A percentile compares a stretch with the other conserved stretches of the same genome.
These are phyloP conservation scores for Ramalina peruviana DNA, from an alignment of 495 filamentous ascomycete species.

Conservation along the genomic window DNA sequence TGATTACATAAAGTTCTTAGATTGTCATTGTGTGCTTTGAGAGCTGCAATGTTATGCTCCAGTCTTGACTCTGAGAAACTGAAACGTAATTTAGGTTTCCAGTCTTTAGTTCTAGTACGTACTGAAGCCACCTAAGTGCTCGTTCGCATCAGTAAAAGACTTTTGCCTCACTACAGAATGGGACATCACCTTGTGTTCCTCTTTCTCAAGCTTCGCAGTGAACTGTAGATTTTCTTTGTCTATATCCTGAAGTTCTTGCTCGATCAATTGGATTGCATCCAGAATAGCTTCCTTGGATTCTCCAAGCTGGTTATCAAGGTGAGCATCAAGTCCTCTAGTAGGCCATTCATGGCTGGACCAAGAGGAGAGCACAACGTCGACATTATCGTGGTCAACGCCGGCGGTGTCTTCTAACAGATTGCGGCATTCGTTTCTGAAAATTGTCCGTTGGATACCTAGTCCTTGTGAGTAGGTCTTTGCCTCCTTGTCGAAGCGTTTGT, in stretches of 20 bases:
- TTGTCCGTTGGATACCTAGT: constrained; percentile 4
- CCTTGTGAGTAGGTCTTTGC: background rate
- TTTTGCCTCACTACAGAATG: too few species aligned
- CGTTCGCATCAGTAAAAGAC: too few species aligned
- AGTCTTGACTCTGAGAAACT: constrained; percentile 14
- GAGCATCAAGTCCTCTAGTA: background rate
- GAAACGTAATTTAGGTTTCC: constrained; percentile 13
- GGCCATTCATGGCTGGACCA: background rate
- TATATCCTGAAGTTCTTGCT: constrained; percentile 11
- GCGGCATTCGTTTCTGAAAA: constrained; percentile 10
- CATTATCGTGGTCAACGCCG: background rate
- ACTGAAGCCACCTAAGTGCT: too few species aligned
- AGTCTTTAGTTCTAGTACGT: background rate
- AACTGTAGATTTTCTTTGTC: constrained; percentile 12
- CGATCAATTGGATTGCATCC: constrained; percentile 8
- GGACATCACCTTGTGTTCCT: background rate
- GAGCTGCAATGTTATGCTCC: background rate
- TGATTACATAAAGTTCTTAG: constrained; percentile 7
- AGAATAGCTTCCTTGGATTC: constrained; percentile 4
- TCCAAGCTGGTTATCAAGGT: constrained; percentile 6
- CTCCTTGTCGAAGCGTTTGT: constrained; percentile 9
- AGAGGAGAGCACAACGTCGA: background rate
- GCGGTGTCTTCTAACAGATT: constrained; percentile 7
- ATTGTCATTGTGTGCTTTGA: constrained; percentile 11
- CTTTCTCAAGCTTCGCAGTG: constrained; percentile 1